Base-by-base conservation (phyloP, 768 basidiomycete genomes). In the Saitozyma sp. region DNA sequence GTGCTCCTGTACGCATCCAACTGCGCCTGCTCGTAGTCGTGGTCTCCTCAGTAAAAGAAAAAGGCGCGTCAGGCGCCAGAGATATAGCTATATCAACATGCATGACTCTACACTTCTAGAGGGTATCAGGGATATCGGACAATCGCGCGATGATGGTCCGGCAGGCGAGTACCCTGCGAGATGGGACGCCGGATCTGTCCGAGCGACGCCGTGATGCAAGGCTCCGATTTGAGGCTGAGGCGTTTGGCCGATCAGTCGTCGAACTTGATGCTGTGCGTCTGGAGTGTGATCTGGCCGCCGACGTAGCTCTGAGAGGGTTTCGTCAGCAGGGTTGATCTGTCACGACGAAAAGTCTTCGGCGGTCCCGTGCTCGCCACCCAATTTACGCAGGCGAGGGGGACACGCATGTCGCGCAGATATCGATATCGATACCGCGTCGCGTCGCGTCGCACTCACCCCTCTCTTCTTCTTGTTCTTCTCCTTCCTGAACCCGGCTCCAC, bases 401-500 rank as follows among this genome's bases (percentile, higher is more conserved):
- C 29, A 29, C 29, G 29, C 29, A 29, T 29, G 29, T 29, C 29
- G 29, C 29, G 29, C 29, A 29, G 29, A 29, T 29, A 5, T 29
- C 29, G 29, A 29, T 29, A 29, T 2, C n/a, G n/a, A n/a, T n/a
- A n/a, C n/a, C n/a, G n/a, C n/a, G n/a, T n/a, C n/a, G n/a, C n/a
- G n/a, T n/a, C 5, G 52, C 1, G 6, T 19, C n/a, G 19, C 10
- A 71, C 74, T 76, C 48, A 71, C 75, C 3, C 93, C 95, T 70
- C 90, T 83, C 82, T 99, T 99, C 82, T 98, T 98, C 86, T 98
- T 99, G 82, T 96, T 97, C 82, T 99, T 99, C 84, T 96, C 95
- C 80, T 98, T 99, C 58, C 92, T 85, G 83, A 99, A 99, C 2
- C 92, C 92, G 53, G 90, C 89, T 3, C 95, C 95, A 1, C 93